These are phyloP conservation scores for Saccharomycopsis selenospora DNA, from an alignment of 805 yeast species.

Conservation along the genomic window DNA sequence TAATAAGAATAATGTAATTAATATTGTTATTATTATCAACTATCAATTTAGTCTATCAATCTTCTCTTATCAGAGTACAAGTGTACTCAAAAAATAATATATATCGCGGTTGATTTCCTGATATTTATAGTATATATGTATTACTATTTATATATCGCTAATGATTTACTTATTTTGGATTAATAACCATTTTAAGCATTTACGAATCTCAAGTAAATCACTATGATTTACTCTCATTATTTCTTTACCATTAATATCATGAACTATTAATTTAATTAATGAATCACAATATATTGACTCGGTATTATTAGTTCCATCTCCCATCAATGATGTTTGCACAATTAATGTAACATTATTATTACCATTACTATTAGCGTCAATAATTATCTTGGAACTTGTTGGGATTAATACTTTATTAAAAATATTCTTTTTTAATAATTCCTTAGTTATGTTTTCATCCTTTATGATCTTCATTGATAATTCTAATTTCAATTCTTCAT, in stretches of 20 bases:
- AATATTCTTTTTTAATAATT: not conserved
- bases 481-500: conserved; percentile 3
- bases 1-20: no score
- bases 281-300: conserved; percentile 11
- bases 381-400: not conserved
- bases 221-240: conserved; percentile 13
- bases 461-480: not conserved
- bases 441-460: not conserved
- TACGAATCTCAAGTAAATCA: conserved; percentile 12
- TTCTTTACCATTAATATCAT: not conserved
- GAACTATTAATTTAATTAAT: conserved; percentile 5
- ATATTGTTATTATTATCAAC: no score
- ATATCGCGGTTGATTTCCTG: no score
- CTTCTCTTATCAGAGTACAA: no score
- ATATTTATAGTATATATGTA: no score
- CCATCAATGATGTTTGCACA: not conserved
- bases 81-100: no score
- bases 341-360: not conserved
- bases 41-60: no score
- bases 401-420: not conserved
- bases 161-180: no score
- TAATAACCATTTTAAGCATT: conserved; percentile 13
- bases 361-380: not conserved
- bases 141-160: no score
- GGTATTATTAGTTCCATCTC: not conserved